Percentiles rank a stretch among this genome's conserved stretches.
These are phyloP conservation scores for Morella rubra DNA, from an alignment of 306 rosid genomes.

Conservation along the genomic window DNA sequence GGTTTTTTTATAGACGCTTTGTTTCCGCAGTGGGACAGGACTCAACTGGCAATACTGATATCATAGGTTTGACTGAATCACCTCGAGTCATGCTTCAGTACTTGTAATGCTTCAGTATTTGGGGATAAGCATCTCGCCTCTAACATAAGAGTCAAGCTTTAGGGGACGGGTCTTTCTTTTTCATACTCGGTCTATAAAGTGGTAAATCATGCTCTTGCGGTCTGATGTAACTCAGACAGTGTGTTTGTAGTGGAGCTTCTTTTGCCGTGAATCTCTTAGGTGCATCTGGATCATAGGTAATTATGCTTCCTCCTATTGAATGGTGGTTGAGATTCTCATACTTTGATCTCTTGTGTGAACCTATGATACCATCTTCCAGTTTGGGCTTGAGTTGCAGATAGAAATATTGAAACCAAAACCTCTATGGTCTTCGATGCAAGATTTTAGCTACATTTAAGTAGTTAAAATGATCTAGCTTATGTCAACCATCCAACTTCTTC, in stretches of 20 bases:
- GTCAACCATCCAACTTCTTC: not conserved
- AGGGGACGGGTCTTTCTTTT: not conserved
- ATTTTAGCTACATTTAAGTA: not conserved
- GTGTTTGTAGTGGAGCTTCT: not conserved
- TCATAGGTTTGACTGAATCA: not conserved
- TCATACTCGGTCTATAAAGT: not conserved
- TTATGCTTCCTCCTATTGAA: not conserved
- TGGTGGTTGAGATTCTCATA: not conserved
- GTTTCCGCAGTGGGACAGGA: not conserved
- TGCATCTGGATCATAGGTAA: not conserved
- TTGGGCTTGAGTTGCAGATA: not conserved
- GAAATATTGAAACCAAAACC: not conserved
- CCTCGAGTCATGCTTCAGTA: not conserved
- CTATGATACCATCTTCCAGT: not conserved
- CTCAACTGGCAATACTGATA: not conserved
- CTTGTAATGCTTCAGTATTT: not conserved
- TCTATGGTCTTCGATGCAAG: not conserved
- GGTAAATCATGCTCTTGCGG: not conserved
- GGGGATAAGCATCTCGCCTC: not conserved
- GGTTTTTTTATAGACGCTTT: not conserved
- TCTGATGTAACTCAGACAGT: not conserved
- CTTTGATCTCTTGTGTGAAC: not conserved
- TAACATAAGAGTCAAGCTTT: not conserved
- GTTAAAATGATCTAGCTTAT: not conserved
- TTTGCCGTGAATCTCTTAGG: not conserved